Evolutionary conservation across 202 grass and related monocot genomes (phyloP), one percentile per base, ranked within the genome.

Genomic region (Setaria viridis): DNA sequence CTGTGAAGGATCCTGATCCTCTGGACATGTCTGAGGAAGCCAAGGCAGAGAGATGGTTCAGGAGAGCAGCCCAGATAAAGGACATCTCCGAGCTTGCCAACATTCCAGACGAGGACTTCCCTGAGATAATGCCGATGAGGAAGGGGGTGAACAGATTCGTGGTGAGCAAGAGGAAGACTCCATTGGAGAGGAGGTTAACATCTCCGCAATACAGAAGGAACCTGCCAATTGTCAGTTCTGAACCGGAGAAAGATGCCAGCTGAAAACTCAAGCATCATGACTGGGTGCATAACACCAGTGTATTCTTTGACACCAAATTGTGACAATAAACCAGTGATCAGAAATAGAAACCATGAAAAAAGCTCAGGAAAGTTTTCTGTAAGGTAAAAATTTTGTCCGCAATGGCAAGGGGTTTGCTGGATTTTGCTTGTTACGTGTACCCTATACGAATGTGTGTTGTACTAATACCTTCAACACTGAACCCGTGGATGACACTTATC

Each of bases 21-120:
- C 62, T 99, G 25, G 97, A 99, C 88, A 99, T 99, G 97, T 99
- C 97, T 0, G 94, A 96, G 88, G 97, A 99, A 86, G 97, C 97
- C 17, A 99, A 99, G 77, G 92, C 97, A 7, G 90, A 94, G 72
- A 94, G 97, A 76, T 99, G 97, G 97, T 99, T 96, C 79, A 91
- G 94, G 76, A 91, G 97, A 50, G 97, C 92, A 79, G 94, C 97
- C 35, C 97, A 96, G 83, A 94, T 99, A 79, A 99, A 96, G 77
- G 92, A 96, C 84, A 95, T 99, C 43, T 94, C 94, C 4, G 97
- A 99, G 74, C 87, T 96, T 35, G 94, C 88, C 64, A 96, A 93
- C 82, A 99, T 99, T 54, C 93, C 97, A 0, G 97, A 99, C 0
- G 97, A 96, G 70, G 97, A 99, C 77, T 99, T 99, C 72, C 97